Percentiles rank a stretch among this genome's conserved stretches.
Conservation (phyloP, 805 yeast genomes). For the Metschnikowia sp. region DNA sequence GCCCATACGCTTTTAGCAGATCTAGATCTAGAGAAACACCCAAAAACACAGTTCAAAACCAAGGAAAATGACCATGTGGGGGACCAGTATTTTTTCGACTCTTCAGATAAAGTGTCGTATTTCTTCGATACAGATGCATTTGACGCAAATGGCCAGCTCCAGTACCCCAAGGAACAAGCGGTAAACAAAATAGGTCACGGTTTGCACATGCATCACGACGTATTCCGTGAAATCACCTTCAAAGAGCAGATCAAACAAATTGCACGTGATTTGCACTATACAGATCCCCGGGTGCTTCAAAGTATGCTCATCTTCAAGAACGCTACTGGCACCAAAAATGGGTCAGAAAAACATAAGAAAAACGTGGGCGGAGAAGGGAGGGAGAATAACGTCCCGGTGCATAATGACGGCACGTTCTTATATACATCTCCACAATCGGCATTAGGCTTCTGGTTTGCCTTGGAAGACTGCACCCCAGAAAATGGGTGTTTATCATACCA, state of each 20-base stretch:
- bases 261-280: conserved; percentile 48
- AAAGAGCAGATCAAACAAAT: conserved; percentile 48
- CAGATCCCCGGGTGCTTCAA: conserved; percentile 71
- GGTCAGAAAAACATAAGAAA: neutral
- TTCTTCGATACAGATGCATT: conserved; percentile 75
- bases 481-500: conserved; percentile 70
- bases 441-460: conserved; percentile 78
- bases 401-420: conserved; percentile 71
- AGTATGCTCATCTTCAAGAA: conserved; percentile 80
- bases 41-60: conserved; percentile 69
- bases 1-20: conserved; percentile 44
- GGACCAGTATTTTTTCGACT: conserved; percentile 65
- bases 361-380: conserved; percentile 18
- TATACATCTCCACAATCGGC: conserved; percentile 71
- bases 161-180: conserved; percentile 50
- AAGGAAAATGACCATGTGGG: conserved; percentile 60
- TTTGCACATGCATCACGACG: conserved; percentile 53
- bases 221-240: conserved; percentile 51
- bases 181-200: conserved; percentile 82
- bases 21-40: conserved; percentile 57
- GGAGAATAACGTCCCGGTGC: conserved; percentile 67
- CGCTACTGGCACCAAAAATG: conserved; percentile 33
- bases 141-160: conserved; percentile 47
- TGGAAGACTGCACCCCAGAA: conserved; percentile 62
- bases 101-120: conserved; percentile 64